phyloP scores from a whole-genome alignment of 192 early-diverging fungal species.

The Mortierella antarctica region DNA sequence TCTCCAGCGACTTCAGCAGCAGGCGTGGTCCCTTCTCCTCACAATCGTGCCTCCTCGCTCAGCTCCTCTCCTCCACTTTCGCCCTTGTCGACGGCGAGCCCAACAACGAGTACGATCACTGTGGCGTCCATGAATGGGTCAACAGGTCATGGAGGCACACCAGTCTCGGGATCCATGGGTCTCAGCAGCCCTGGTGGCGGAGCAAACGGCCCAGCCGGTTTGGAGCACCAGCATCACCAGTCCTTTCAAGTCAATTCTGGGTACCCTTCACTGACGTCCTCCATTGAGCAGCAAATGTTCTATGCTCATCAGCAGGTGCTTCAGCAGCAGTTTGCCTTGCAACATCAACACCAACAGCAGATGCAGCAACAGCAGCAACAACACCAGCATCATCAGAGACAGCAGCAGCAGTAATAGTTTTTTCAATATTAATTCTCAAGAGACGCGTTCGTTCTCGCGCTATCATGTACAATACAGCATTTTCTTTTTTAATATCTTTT shows the following conservation, averaged over 20 bases:
- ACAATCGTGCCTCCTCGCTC: background rate
- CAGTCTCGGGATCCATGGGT: background rate
- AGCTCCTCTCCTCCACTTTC: conserved; percentile 31
- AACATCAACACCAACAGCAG: conserved; percentile 43
- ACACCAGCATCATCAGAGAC: conserved; percentile 14
- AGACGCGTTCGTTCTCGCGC: too few relatives aligned
- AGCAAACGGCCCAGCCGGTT: conserved; percentile 1
- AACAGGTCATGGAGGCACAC: background rate
- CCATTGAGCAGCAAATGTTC: conserved; percentile 44
- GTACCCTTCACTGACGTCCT: conserved; percentile 24
- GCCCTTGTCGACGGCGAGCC: conserved; percentile 15
- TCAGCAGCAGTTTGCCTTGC: conserved; percentile 44
- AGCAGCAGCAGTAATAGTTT: conserved; percentile 3
- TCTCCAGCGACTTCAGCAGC: background rate
- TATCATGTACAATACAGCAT: too few relatives aligned
- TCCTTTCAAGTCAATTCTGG: conserved; percentile 4
- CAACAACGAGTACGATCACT: background rate
- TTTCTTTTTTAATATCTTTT: background rate
- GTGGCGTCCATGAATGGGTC: background rate
- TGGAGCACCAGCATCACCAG: conserved; percentile 7
- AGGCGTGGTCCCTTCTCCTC: background rate
- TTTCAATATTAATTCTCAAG: background rate
- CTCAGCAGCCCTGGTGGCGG: background rate
- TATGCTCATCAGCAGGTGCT: conserved; percentile 37
- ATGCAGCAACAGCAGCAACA: conserved; percentile 22